phyloP scores from a whole-genome alignment of 176 grass and related monocot genomes.

The Puccinellia tenuiflora region DNA sequence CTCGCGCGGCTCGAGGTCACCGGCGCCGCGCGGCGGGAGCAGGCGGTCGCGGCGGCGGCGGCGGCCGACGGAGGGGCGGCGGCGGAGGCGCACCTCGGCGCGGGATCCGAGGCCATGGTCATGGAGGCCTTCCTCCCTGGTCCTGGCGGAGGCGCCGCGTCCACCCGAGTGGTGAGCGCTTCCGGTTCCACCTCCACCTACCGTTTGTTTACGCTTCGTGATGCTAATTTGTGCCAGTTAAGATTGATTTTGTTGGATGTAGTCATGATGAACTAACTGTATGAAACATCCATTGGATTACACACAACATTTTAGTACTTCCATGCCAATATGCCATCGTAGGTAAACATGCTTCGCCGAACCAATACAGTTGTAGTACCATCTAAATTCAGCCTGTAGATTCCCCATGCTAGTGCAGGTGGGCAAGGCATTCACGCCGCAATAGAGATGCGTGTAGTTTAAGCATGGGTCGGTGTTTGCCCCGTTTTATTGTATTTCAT shows the following conservation, averaged over 20 bases:
- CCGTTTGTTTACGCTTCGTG: background rate
- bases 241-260: background rate
- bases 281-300: background rate
- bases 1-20: slow-evolving; percentile 57
- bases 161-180: slow-evolving; percentile 67
- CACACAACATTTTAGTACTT: background rate
- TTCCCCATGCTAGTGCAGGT: background rate
- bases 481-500: too few species aligned
- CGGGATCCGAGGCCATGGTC: slow-evolving; percentile 53
- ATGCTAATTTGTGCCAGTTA: background rate
- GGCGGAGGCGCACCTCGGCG: slow-evolving; percentile 55
- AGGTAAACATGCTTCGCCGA: too few species aligned
- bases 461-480: too few species aligned
- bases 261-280: background rate
- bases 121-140: slow-evolving; percentile 65
- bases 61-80: slow-evolving; percentile 49
- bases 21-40: slow-evolving; percentile 45
- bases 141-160: slow-evolving; percentile 16
- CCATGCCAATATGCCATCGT: too few species aligned
- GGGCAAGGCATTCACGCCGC: background rate
- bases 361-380: too few species aligned
- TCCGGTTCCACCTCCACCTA: background rate
- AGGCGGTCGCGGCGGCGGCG: slow-evolving; percentile 64
- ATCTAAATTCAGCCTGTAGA: background rate
- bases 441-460: too few species aligned